phyloP scores from a whole-genome alignment of 371 early-diverging fungal species.

The Rhizopus stolonifer region DNA sequence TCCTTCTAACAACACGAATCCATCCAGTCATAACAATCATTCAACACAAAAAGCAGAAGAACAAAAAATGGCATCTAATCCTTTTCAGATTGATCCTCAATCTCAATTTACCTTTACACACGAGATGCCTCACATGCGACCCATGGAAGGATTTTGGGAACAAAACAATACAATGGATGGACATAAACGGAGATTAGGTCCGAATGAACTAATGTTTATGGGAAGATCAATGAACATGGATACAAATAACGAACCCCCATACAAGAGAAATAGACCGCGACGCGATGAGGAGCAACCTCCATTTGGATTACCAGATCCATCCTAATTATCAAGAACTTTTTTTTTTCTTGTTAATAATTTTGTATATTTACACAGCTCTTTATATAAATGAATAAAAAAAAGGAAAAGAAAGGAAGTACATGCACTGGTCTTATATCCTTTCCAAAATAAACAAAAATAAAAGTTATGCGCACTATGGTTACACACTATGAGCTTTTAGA shows the following conservation, averaged over 20 bases:
- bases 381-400: no score
- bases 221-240: conserved; percentile 36
- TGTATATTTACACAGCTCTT: no score
- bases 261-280: conserved; percentile 37
- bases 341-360: no score
- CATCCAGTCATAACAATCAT: not conserved
- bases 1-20: conserved; percentile 1
- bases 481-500: no score
- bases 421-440: no score
- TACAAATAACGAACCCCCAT: conserved; percentile 34
- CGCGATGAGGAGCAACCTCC: conserved; percentile 27
- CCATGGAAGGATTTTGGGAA: conserved; percentile 19
- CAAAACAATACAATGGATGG: conserved; percentile 17
- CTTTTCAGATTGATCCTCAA: conserved; percentile 48
- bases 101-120: conserved; percentile 48
- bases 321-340: no score
- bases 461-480: no score
- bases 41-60: conserved; percentile 1
- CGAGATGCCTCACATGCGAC: conserved; percentile 11
- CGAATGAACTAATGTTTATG: conserved; percentile 43
- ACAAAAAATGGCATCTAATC: conserved; percentile 17
- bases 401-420: no score
- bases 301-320: not conserved
- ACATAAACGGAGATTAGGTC: conserved; percentile 29
- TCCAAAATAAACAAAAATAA: no score